Conservation (phyloP, 108 stramenopile species). For the Fragilariopsis cylindrus region DNA sequence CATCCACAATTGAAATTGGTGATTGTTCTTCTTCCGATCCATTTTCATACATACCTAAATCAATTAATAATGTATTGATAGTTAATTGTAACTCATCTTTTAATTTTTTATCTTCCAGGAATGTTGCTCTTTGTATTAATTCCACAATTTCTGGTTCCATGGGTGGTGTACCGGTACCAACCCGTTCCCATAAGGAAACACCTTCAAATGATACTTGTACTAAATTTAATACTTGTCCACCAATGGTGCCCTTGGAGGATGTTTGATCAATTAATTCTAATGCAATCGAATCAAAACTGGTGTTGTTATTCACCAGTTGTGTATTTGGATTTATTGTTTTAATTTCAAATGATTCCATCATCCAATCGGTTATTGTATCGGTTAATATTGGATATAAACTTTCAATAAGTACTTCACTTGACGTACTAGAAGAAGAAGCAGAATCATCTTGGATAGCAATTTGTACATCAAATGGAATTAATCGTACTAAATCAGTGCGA, state of each 20-base stretch:
- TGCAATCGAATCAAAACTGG: constrained; percentile 30
- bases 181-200: constrained; percentile 32
- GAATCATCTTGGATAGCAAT: constrained; percentile 25
- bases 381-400: constrained; percentile 6
- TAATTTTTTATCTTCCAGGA: constrained; percentile 29
- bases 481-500: constrained; percentile 37
- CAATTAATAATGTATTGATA: constrained; percentile 4
- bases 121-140: constrained; percentile 32
- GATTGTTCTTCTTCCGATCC: not conserved
- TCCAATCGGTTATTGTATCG: constrained; percentile 40
- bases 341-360: constrained; percentile 36
- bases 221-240: not conserved
- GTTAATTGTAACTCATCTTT: not conserved
- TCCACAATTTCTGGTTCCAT: constrained; percentile 35
- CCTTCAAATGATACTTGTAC: constrained; percentile 22
- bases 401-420: not conserved
- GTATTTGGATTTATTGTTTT: not conserved
- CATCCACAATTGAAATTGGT: constrained; percentile 36
- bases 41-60: constrained; percentile 17
- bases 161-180: constrained; percentile 15
- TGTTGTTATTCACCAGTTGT: constrained; percentile 7
- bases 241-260: constrained; percentile 4
- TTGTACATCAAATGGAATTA: constrained; percentile 43
- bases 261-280: constrained; percentile 20
- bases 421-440: not conserved